Evolutionary conservation across 495 filamentous ascomycete genomes (phyloP).

Genomic region (Saxophila tyrrhenica): DNA sequence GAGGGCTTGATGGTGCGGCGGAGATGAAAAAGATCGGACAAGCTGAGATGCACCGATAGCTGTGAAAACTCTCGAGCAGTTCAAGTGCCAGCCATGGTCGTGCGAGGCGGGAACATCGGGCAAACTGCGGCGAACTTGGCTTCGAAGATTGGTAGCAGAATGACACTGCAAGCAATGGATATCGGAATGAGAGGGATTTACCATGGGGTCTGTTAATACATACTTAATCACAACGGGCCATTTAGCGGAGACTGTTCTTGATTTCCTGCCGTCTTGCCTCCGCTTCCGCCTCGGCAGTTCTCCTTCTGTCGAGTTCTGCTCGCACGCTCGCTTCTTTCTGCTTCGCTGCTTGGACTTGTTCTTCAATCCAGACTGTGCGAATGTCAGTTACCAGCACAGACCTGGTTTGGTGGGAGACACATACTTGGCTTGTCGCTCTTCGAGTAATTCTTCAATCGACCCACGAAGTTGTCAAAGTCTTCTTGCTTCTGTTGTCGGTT

Average conservation of each 20-base stretch:
- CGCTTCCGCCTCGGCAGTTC: slow-evolving; percentile 41
- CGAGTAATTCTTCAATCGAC: slow-evolving; percentile 71
- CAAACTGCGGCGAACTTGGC: no score
- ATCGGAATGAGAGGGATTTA: no score
- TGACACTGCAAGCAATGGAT: no score
- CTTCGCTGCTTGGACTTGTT: slow-evolving; percentile 35
- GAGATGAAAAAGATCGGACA: no score
- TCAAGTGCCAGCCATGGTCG: no score
- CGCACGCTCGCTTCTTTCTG: slow-evolving; percentile 12
- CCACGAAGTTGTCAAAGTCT: slow-evolving; percentile 82
- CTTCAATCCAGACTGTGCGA: slow-evolving; percentile 50
- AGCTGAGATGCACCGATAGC: no score
- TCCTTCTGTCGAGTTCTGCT: slow-evolving; percentile 43
- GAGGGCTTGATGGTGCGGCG: not conserved
- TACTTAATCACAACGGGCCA: not conserved
- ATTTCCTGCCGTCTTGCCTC: slow-evolving; percentile 55
- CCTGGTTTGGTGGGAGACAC: slow-evolving; percentile 8
- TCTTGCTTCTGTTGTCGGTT: slow-evolving; percentile 59
- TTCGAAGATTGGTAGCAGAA: no score
- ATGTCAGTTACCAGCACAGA: slow-evolving; percentile 38
- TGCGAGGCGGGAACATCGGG: no score
- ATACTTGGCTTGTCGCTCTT: slow-evolving; percentile 80
- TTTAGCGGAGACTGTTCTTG: slow-evolving; percentile 22
- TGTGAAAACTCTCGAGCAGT: no score
- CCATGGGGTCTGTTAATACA: not conserved